Conservation (phyloP, 345 rosid species). For the Psidium guajava region DNA sequence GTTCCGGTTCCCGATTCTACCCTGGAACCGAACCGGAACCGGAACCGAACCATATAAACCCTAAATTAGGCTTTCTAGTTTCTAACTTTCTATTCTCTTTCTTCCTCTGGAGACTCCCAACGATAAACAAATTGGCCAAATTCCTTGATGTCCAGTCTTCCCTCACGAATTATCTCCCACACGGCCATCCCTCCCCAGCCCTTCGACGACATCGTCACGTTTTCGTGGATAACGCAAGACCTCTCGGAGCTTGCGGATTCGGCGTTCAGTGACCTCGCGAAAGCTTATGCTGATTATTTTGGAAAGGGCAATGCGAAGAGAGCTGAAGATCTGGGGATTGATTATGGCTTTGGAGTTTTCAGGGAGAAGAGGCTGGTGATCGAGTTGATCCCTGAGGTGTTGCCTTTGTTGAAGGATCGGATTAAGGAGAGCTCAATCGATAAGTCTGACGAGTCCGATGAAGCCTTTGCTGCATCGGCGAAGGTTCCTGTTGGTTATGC, state of each 20-base stretch:
- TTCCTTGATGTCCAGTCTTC: too few species aligned
- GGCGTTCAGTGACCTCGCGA: slow-evolving; percentile 27
- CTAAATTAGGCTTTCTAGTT: too few species aligned
- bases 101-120: too few species aligned
- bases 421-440: slow-evolving; percentile 61
- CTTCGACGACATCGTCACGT: too few species aligned
- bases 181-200: too few species aligned
- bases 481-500: slow-evolving; percentile 63
- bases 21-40: too few species aligned
- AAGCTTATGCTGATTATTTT: slow-evolving; percentile 13
- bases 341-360: neutral
- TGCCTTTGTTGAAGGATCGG: slow-evolving; percentile 46
- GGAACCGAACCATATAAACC: too few species aligned
- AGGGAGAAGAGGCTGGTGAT: slow-evolving; percentile 26
- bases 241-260: slow-evolving; percentile 21
- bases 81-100: too few species aligned
- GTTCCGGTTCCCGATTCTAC: too few species aligned
- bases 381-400: slow-evolving; percentile 43
- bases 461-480: slow-evolving; percentile 45
- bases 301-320: slow-evolving; percentile 11
- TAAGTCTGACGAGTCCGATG: slow-evolving; percentile 38
- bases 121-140: too few species aligned
- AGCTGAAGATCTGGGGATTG: slow-evolving; percentile 14
- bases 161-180: too few species aligned
- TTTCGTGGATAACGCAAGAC: slow-evolving; percentile 55